Percentiles rank a stretch among this genome's conserved stretches.
These are phyloP conservation scores for Alternaria sp. DNA, from an alignment of 2,329 filamentous ascomycete species.

Conservation along the genomic window DNA sequence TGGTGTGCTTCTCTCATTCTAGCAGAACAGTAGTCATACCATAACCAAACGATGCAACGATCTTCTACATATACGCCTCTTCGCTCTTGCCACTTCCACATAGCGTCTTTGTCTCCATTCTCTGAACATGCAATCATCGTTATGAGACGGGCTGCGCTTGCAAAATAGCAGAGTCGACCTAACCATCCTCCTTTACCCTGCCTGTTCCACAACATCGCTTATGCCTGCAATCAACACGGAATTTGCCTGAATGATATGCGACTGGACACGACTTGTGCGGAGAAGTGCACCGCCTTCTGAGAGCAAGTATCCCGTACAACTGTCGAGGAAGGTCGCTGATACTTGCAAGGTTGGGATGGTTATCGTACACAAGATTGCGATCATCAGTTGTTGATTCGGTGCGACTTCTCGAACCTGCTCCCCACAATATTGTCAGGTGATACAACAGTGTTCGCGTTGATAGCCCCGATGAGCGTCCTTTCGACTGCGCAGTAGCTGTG, in stretches of 20 bases:
- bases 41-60: not conserved
- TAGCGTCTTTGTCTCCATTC: not conserved
- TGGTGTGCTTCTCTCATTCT: not conserved
- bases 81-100: not conserved
- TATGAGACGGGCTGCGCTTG: not conserved
- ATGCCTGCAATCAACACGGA: not conserved
- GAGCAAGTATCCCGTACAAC: not conserved
- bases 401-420: not conserved
- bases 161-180: not conserved
- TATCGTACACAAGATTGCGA: not conserved
- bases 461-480: not conserved
- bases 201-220: not conserved
- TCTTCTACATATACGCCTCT: not conserved
- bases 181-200: not conserved
- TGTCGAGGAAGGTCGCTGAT: not conserved
- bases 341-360: not conserved
- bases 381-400: not conserved
- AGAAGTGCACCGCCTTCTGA: not conserved
- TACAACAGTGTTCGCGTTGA: not conserved
- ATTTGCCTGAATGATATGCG: not conserved
- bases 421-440: not conserved
- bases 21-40: not conserved
- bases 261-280: not conserved
- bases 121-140: not conserved
- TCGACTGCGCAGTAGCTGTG: not conserved